Base-by-base conservation (phyloP, 139 green algal species). In the Trebouxia sp. region DNA sequence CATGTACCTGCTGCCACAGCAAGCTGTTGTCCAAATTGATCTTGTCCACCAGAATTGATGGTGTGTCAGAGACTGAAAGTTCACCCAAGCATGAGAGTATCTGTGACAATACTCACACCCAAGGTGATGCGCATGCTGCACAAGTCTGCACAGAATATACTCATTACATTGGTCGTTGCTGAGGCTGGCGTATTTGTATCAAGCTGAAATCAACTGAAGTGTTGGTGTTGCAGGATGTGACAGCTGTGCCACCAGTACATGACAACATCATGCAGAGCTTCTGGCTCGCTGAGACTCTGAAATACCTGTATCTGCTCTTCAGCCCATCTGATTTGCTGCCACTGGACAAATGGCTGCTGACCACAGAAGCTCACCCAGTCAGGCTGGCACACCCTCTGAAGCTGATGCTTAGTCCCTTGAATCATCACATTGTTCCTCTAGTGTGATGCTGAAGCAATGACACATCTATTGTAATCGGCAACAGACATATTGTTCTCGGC, bases 261-360 rank as follows among this genome's bases (percentile, higher is more conserved):
- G 50, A 78, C 41, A 75, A 87, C 45, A 79, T 65, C 38, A 83
- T 83, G 83, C 55, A 87, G 56, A 75, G 39, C 48, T 87, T 85
- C 75, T 87, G 76, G 75, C 67, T 87, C 8, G 79, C 79, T 72
- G 83, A 87, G 51, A 87, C 83, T n/a, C 69, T 87, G 51, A 87
- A 87, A 65, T 87, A 87, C 66, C 75, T 85, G 50, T 85, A 77
- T 53, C 75, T 87, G 26, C 51, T 87, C 30, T 83, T 81, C 80
- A 79, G 42, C n/a, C 37, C 78, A 7, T 8, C 24, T 6, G 70
- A 82, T 35, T 5, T 75, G 55, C 38, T 88, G 72, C 82, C 85
- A 7, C 66, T 86, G 20, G 75, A 85, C 26, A 22, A 65, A 11
- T 87, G 43, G 30, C 75, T 87, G 22, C 56, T 87, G 30, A 87